Percentiles rank a stretch among this genome's conserved stretches.
phyloP scores from a whole-genome alignment of 179 eudicot genomes.

The Spinacia oleracea region DNA sequence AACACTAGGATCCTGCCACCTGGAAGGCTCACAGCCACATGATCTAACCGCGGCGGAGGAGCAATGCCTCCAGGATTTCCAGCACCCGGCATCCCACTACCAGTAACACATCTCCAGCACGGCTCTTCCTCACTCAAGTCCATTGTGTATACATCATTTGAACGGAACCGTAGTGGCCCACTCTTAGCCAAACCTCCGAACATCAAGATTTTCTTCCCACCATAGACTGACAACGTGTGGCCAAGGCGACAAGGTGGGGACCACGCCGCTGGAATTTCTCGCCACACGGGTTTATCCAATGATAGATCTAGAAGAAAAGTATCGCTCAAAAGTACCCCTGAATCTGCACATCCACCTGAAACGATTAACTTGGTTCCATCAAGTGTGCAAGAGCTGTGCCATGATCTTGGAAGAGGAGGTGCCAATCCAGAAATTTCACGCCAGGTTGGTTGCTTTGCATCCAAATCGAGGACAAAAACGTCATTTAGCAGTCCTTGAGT shows the following conservation, averaged over 20 bases:
- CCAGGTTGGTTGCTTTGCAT: conserved; percentile 91
- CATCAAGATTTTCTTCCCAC: conserved; percentile 90
- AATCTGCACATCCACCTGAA: conserved; percentile 96
- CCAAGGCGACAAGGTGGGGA: conserved; percentile 95
- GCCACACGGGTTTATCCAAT: conserved; percentile 89
- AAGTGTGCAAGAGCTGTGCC: conserved; percentile 98
- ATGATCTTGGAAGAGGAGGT: conserved; percentile 90
- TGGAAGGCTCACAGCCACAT: conserved; percentile 90
- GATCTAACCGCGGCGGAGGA: conserved; percentile 93
- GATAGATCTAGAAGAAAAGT: conserved; percentile 92
- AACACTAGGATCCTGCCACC: conserved; percentile 90
- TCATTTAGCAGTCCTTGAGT: conserved; percentile 84
- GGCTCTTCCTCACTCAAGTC: conserved; percentile 95
- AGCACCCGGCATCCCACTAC: conserved; percentile 93
- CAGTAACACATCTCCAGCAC: conserved; percentile 87
- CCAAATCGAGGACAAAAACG: conserved; percentile 85
- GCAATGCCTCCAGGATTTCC: conserved; percentile 92
- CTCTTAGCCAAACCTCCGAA: conserved; percentile 97
- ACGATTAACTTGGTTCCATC: conserved; percentile 92
- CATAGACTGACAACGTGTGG: conserved; percentile 87
- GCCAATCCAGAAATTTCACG: conserved; percentile 91
- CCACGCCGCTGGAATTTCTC: conserved; percentile 90
- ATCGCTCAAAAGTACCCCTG: conserved; percentile 89
- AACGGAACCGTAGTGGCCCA: conserved; percentile 86
- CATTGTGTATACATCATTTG: conserved; percentile 93